Evolutionary conservation across 768 basidiomycete species (phyloP), one percentile per base, ranked within the genome.

Genomic region (Pulveroboletus ravenelii): DNA sequence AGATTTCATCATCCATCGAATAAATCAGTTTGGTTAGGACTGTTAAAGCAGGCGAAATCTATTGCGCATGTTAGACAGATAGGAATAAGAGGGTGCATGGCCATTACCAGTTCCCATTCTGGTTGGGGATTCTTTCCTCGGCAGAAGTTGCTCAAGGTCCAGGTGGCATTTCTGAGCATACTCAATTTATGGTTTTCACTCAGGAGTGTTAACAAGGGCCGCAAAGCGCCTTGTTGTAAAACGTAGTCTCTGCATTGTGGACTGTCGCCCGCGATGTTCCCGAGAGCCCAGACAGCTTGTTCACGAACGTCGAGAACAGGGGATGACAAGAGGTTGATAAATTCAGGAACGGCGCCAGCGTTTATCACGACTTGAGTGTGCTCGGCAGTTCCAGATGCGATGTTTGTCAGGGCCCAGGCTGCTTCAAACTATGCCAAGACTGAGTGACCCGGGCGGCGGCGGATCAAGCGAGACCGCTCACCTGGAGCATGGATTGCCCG

Each of bases 81-180:
- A 37, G 18, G 54, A 43, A 23, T 10, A 25, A 53, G 47, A 34
- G 55, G 56, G 6, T 37, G 32, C 7, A 42, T 46, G 45, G 34
- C 25, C 73, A 85, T 56, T 62, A 96, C 95, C 72, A 95, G 70
- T 58, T 95, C 90, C 96, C 96, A 99, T 62, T 92, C 89, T 20
- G 96, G 96, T 68, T 98, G 96, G 56, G 96, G 96, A 49, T 87
- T 84, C 75, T 98, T 98, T 60, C 96, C 96, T 59, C 96, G 78
- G 73, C 96, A 99, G 72, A 99, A 98, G 78, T 99, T 99, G 78
- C 91, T 93, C 69, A 99, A 73, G 13, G 96, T 98, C 96, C 96
- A 99, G 17, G 96, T 99, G 17, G 96, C 96, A 68, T 99, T 97
- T 63, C 89, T 76, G 53, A 98, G 84, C 95, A 99, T 99, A 66